Conservation (phyloP, 2,329 filamentous ascomycete genomes). For the Amylocarpus encephaloides region DNA sequence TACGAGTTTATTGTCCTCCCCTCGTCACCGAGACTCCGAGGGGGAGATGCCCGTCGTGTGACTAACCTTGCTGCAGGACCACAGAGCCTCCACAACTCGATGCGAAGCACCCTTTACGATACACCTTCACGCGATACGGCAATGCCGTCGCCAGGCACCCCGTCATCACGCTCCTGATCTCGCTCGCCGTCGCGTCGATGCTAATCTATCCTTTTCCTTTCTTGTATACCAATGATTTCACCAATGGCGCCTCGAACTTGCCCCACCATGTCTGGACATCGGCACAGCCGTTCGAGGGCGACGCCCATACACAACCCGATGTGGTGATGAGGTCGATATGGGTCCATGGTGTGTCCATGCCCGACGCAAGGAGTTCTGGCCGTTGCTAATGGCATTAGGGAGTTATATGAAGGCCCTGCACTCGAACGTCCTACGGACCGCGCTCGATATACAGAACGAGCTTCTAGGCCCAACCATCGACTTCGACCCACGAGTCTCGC, state of each 20-base stretch:
- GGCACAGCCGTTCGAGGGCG: conserved; percentile 55
- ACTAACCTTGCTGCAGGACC: conserved; percentile 46
- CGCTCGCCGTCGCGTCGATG: conserved; percentile 62
- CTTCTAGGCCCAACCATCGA: conserved; percentile 56
- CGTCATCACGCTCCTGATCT: conserved; percentile 65
- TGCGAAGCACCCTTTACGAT: conserved; percentile 58
- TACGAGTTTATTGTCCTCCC: conserved; percentile 28
- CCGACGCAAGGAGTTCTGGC: too few relatives aligned
- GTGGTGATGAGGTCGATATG: conserved; percentile 78
- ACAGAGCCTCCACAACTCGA: conserved; percentile 64
- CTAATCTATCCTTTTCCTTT: conserved; percentile 72
- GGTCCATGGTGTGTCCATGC: conserved; percentile 55
- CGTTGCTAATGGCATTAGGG: conserved; percentile 16
- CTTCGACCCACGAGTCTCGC: conserved; percentile 43
- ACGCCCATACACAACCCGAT: conserved; percentile 49
- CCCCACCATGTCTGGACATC: conserved; percentile 79
- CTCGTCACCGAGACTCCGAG: too few relatives aligned
- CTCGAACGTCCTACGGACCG: conserved; percentile 55
- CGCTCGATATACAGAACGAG: conserved; percentile 63
- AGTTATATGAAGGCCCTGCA: conserved; percentile 73
- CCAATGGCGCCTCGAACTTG: conserved; percentile 63
- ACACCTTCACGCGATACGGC: conserved; percentile 61
- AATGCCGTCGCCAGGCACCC: conserved; percentile 67
- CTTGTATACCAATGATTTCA: conserved; percentile 65
- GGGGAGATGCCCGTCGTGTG: neutral